Conservation (phyloP, 1,139 yeast species). For the Trichomonascaceae sp. region DNA sequence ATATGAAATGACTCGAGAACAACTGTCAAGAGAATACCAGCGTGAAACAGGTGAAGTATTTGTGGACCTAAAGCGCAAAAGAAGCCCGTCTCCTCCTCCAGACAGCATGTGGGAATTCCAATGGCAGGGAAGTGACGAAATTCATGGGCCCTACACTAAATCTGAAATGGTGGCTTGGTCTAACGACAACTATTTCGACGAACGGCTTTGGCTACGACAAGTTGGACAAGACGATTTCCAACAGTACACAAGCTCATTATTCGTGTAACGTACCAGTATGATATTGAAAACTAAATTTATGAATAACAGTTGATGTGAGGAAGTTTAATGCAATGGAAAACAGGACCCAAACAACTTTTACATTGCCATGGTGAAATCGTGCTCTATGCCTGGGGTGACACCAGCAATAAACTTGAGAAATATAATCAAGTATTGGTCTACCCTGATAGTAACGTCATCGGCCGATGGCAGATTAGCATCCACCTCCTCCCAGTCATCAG, state of each 20-base stretch:
- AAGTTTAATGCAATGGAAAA: background rate
- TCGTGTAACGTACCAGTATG: slow-evolving; percentile 7
- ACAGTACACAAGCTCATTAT: slow-evolving; percentile 9
- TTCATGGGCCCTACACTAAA: slow-evolving; percentile 56
- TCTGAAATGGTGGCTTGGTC: slow-evolving; percentile 59
- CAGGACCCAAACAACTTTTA: background rate
- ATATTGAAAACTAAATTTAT: background rate
- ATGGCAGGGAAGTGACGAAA: slow-evolving; percentile 47
- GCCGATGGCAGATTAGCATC: slow-evolving; percentile 19
- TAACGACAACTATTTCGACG: slow-evolving; percentile 47
- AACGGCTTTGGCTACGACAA: slow-evolving; percentile 41
- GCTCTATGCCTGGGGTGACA: slow-evolving; percentile 96
- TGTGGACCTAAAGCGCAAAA: slow-evolving; percentile 21
- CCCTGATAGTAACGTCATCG: slow-evolving; percentile 51
- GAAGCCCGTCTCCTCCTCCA: slow-evolving; percentile 14
- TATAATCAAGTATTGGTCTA: slow-evolving; percentile 82
- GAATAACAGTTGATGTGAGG: background rate
- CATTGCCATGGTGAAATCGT: slow-evolving; percentile 87
- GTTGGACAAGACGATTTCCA: slow-evolving; percentile 25
- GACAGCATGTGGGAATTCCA: slow-evolving; percentile 52
- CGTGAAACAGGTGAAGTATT: slow-evolving; percentile 44
- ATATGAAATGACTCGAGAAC: slow-evolving; percentile 56
- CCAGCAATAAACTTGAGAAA: slow-evolving; percentile 92
- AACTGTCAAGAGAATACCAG: slow-evolving; percentile 48
- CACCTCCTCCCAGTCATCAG: slow-evolving; percentile 37